Conservation (phyloP, 441 rosid genomes). For the Breynia disticha region DNA sequence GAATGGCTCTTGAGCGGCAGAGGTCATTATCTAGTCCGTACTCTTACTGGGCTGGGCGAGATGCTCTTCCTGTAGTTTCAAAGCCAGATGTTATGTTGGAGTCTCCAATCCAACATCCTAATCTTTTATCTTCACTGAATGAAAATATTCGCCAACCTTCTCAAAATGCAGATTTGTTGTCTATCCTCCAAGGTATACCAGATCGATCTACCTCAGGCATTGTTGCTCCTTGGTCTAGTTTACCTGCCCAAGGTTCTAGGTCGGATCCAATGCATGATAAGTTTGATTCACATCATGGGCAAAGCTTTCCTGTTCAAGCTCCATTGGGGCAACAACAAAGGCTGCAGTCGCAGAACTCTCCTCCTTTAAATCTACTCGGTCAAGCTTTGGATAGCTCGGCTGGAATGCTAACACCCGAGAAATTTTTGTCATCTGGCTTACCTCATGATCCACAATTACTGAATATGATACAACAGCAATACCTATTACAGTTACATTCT, state of each 20-base stretch:
- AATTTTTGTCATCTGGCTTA: conserved; percentile 37
- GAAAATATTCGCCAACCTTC: conserved; percentile 41
- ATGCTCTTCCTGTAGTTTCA: conserved; percentile 48
- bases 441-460: conserved; percentile 67
- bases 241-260: conserved; percentile 34
- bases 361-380: conserved; percentile 50
- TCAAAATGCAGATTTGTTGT: conserved; percentile 64
- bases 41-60: conserved; percentile 70
- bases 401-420: conserved; percentile 40
- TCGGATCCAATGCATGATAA: conserved; percentile 58
- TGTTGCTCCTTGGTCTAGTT: conserved; percentile 54
- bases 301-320: conserved; percentile 48
- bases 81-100: conserved; percentile 50
- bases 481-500: conserved; percentile 59
- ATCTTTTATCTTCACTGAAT: conserved; percentile 23
- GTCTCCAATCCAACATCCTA: conserved; percentile 28
- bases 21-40: conserved; percentile 45
- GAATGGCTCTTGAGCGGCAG: conserved; percentile 74
- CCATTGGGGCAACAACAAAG: conserved; percentile 71
- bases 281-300: conserved; percentile 41
- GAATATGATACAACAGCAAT: conserved; percentile 74
- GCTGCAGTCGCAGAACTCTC: conserved; percentile 35
- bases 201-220: conserved; percentile 53
- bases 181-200: conserved; percentile 61
- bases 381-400: conserved; percentile 50